Evolutionary conservation across 108 stramenopile genomes (phyloP).

Genomic region (Schizochytrium sp.): DNA sequence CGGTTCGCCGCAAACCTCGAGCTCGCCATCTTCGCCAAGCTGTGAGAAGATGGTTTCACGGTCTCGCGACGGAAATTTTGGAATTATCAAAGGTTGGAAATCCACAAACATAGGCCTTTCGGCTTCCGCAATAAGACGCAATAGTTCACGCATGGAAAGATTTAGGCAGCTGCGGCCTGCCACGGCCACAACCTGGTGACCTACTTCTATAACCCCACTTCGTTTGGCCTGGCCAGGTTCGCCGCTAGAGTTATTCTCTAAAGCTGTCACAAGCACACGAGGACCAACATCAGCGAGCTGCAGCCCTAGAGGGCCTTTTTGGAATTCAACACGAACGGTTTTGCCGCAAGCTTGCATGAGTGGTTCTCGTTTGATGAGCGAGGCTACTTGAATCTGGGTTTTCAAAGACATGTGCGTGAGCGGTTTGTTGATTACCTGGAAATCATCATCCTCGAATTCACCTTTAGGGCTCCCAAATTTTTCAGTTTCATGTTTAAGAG

Average conservation of each 20-base stretch:
- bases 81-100: constrained; percentile 50
- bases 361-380: constrained; percentile 28
- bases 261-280: constrained; percentile 32
- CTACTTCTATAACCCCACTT: constrained; percentile 47
- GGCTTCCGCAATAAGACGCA: neutral
- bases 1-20: constrained; percentile 21
- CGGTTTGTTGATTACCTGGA: constrained; percentile 1
- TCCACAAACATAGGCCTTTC: neutral
- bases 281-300: constrained; percentile 56
- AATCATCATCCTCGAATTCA: neutral
- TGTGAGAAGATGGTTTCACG: constrained; percentile 33
- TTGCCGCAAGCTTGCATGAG: constrained; percentile 46
- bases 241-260: neutral
- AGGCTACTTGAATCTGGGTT: constrained; percentile 11
- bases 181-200: constrained; percentile 37
- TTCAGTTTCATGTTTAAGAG: neutral
- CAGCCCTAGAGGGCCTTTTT: constrained; percentile 2
- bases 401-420: constrained; percentile 23
- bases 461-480: neutral
- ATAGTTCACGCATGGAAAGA: constrained; percentile 39
- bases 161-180: constrained; percentile 3
- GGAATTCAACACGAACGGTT: constrained; percentile 19
- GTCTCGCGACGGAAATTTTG: neutral
- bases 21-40: constrained; percentile 40
- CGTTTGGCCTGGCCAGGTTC: constrained; percentile 35